A percentile compares a stretch with the other conserved stretches of the same genome.
Evolutionary conservation across 73 alveolate genomes (phyloP).

Genomic region (Paraurostyla sp.): DNA sequence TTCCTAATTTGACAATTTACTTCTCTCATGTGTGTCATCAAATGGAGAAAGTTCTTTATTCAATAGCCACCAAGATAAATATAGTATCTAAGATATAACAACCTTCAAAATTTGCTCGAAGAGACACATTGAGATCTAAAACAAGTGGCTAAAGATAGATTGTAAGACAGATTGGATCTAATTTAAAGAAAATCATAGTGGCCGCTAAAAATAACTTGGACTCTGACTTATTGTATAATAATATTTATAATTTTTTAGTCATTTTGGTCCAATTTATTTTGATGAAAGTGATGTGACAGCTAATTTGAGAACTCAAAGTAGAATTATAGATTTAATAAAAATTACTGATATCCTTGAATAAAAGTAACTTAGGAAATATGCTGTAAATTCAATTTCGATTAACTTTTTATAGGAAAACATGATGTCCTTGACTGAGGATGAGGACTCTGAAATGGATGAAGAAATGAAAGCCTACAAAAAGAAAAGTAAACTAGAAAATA

Average conservation of each 20-base stretch:
- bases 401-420: not conserved
- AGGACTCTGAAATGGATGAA: slow-evolving; percentile 16
- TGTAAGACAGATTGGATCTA: not conserved
- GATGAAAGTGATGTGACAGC: not conserved
- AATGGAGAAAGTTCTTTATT: not conserved
- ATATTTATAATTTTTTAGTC: not conserved
- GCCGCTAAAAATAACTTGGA: too few species aligned
- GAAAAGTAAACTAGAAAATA: slow-evolving; percentile 2
- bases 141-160: not conserved
- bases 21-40: not conserved
- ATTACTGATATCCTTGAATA: not conserved
- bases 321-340: not conserved
- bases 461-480: slow-evolving; percentile 36
- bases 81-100: not conserved
- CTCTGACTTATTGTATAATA: too few species aligned
- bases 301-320: not conserved
- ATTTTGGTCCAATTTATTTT: not conserved
- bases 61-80: not conserved
- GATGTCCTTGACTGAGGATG: not conserved
- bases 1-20: too few species aligned
- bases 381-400: not conserved
- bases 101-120: not conserved
- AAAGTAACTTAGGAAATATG: not conserved
- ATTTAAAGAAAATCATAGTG: slow-evolving; percentile 3
- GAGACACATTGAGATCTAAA: not conserved